phyloP scores from a whole-genome alignment of 139 green algal genomes.

The Monoraphidium neglectum region DNA sequence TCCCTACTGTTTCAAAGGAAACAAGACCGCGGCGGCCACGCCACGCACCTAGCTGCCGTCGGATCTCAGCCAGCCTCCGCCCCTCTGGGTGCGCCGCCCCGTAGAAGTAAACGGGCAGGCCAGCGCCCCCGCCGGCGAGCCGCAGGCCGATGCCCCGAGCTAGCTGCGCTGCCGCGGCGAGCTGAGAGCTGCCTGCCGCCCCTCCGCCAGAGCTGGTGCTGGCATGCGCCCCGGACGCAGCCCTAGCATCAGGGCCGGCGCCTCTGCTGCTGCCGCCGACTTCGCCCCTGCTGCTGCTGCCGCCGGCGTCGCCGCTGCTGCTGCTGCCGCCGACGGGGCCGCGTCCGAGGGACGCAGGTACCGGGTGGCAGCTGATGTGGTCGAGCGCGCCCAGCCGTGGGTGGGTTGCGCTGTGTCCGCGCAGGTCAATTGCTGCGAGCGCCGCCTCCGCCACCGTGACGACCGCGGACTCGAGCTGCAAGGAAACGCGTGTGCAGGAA shows the following conservation, averaged over 20 bases:
- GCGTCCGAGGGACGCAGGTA: too few relatives aligned
- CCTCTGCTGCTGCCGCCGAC: too few relatives aligned
- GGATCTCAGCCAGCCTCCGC: conserved; percentile 54
- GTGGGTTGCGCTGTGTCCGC: conserved; percentile 63
- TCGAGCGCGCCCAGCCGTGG: conserved; percentile 79
- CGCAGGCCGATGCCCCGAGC: conserved; percentile 2
- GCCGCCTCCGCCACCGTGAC: conserved; percentile 43
- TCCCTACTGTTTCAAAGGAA: too few relatives aligned
- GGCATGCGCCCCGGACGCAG: too few relatives aligned
- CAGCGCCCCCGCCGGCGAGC: conserved; percentile 15
- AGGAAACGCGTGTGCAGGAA: background rate
- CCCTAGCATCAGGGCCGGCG: too few relatives aligned
- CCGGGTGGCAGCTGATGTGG: conserved; percentile 76
- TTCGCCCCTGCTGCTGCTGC: conserved; percentile 22
- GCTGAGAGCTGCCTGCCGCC: too few relatives aligned
- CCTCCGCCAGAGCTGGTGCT: too few relatives aligned
- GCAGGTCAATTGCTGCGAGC: conserved; percentile 62
- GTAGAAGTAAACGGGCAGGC: conserved; percentile 71
- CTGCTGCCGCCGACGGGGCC: too few relatives aligned
- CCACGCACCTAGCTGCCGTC: conserved; percentile 48
- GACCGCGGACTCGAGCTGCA: conserved; percentile 43
- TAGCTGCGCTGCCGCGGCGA: too few relatives aligned
- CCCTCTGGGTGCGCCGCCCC: conserved; percentile 49
- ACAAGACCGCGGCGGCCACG: too few relatives aligned
- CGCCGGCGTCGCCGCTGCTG: conserved; percentile 10